Evolutionary conservation across 768 basidiomycete species (phyloP), one percentile per base, ranked within the genome.

Genomic region (Pholiota conissans): DNA sequence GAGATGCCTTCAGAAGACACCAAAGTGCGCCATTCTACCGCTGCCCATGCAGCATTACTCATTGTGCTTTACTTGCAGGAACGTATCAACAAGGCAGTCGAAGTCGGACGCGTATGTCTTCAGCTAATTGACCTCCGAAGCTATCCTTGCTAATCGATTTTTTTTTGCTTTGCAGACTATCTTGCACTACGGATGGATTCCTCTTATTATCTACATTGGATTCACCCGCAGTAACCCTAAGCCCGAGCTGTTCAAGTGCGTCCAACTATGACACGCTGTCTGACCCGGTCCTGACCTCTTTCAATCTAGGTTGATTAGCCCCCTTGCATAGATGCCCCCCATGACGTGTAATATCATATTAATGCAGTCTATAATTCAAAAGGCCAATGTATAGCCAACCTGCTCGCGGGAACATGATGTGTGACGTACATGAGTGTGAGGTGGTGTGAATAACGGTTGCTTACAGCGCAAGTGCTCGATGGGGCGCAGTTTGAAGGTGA

Each of bases 151-250:
- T 42, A 37, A 46, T 3, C 29, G 35, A 53, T 35, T 14, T 35
- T 34, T 50, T 22, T 16, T 34, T 30, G 39, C 27, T 26, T 22
- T 48, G 40, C 67, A 97, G 95, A 93, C 90, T 58, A 81, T 95
- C 66, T 70, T 97, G 52, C 94, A 97, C 75, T 97, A 95, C 65
- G 89, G 88, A 62, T 98, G 95, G 93, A 94, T 98, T 67, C 96
- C 96, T 29, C 76, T 95, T 69, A 93, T 98, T 68, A 95, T 98
- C 67, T 97, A 95, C 73, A 83, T 97, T 68, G 96, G 95, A 32
- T 97, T 91, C 78, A 91, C 90, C 52, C 80, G 90, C 64, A 95
- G 93, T 69, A 93, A 90, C 69, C 95, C 95, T 28, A 93, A 95
- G 65, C 95, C 95, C 18, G 94, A 93, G 35, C 78, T 98, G 67